phyloP scores from a whole-genome alignment of 352 stramenopile species.

The Phytophthora pseudosyringae region DNA sequence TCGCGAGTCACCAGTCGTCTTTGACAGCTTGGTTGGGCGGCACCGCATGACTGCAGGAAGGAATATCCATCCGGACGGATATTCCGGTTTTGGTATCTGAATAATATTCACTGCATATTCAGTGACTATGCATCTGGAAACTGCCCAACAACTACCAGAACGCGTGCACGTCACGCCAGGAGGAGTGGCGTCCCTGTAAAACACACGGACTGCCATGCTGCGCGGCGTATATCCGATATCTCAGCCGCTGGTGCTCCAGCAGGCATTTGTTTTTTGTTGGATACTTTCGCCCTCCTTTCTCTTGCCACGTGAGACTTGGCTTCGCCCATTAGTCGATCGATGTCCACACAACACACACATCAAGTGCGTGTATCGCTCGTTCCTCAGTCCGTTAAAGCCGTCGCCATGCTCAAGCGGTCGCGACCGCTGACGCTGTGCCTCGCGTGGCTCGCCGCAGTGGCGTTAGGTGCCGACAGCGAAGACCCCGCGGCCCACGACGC shows the following conservation, averaged over 20 bases:
- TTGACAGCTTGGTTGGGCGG: not conserved
- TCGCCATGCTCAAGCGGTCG: conserved; percentile 27
- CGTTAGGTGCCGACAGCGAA: conserved; percentile 5
- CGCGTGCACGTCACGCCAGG: too few species aligned
- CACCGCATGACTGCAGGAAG: conserved; percentile 2
- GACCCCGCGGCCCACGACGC: conserved; percentile 4
- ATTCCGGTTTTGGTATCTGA: not conserved
- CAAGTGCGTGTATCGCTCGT: conserved; percentile 8
- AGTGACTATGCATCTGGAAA: too few species aligned
- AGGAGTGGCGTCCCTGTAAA: too few species aligned
- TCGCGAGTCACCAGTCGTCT: not conserved
- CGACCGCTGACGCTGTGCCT: conserved; percentile 10
- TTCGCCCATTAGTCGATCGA: conserved; percentile 36
- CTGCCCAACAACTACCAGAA: too few species aligned
- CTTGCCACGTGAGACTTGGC: conserved; percentile 28
- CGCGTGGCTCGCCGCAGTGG: conserved; percentile 5
- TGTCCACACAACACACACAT: conserved; percentile 18
- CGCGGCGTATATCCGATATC: not conserved
- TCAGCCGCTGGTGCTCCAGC: not conserved
- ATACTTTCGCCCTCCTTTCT: conserved; percentile 18
- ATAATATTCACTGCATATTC: too few species aligned
- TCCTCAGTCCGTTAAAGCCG: conserved; percentile 6
- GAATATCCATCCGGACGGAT: conserved; percentile 6
- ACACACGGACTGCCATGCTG: not conserved
- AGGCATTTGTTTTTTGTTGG: conserved; percentile 4